Evolutionary conservation across 441 rosid species (phyloP).

Genomic region (Theobroma grandiflorum): DNA sequence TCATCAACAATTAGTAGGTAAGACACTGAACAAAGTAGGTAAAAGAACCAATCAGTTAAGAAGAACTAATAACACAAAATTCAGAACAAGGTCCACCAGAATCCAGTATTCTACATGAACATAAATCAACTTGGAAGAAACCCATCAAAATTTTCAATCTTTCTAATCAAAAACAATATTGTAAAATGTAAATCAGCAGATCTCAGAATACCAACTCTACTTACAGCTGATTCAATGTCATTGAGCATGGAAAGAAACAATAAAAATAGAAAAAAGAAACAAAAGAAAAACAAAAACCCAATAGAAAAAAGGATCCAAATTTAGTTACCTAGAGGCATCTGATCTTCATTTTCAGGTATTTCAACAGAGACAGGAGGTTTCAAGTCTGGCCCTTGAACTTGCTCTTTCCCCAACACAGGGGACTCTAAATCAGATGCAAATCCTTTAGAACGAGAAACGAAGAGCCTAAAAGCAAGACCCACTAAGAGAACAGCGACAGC

Average conservation of each 20-base stretch:
- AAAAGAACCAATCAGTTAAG: neutral
- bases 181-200: conserved; percentile 34
- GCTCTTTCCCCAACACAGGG: conserved; percentile 43
- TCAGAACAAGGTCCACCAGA: conserved; percentile 13
- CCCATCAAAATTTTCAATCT: conserved; percentile 25
- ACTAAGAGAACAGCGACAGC: conserved; percentile 51
- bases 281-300: conserved; percentile 21
- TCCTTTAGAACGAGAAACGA: conserved; percentile 52
- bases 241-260: neutral
- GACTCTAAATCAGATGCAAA: conserved; percentile 51
- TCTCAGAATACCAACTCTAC: conserved; percentile 27
- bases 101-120: neutral
- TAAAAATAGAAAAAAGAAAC: neutral
- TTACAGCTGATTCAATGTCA: neutral
- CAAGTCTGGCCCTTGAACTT: conserved; percentile 14
- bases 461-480: conserved; percentile 64
- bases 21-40: neutral
- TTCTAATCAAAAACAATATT: conserved; percentile 25
- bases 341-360: conserved; percentile 59
- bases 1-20: neutral
- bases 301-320: conserved; percentile 1
- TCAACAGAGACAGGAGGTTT: conserved; percentile 32
- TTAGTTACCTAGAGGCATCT: conserved; percentile 56
- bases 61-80: neutral
- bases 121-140: conserved; percentile 28